These are phyloP conservation scores for Oryza coarctata DNA, from an alignment of 176 grass and related monocot species.

Conservation along the genomic window DNA sequence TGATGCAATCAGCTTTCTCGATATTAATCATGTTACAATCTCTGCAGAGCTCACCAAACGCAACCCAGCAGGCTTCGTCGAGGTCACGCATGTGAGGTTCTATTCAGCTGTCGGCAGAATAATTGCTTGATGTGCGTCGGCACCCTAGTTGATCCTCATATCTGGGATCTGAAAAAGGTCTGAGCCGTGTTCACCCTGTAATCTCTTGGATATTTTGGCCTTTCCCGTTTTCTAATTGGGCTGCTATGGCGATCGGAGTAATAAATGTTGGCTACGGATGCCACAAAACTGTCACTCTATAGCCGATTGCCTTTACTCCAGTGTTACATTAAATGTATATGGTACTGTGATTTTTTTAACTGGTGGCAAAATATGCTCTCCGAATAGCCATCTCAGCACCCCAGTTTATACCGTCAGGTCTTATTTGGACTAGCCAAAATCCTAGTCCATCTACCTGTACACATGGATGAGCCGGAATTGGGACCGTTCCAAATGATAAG, in stretches of 20 bases:
- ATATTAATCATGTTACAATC: conserved; percentile 4
- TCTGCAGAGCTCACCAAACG: conserved; percentile 40
- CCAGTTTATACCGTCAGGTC: no score
- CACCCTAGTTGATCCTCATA: neutral
- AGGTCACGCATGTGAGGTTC: conserved; percentile 51
- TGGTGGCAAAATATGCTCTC: neutral
- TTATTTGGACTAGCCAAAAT: no score
- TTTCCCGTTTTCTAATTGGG: neutral
- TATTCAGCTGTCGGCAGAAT: neutral
- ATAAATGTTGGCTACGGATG: conserved; percentile 14
- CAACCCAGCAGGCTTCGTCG: conserved; percentile 19
- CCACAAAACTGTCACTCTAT: neutral
- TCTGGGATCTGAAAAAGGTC: neutral
- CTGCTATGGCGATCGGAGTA: conserved; percentile 6
- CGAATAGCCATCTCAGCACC: neutral
- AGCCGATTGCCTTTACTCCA: neutral
- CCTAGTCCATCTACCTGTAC: no score
- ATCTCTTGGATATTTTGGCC: neutral
- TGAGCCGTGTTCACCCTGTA: neutral
- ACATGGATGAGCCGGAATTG: no score
- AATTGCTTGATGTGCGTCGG: neutral
- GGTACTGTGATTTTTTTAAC: neutral
- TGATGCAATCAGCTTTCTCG: neutral
- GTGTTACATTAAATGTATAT: neutral
- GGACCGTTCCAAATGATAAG: no score